A percentile compares a stretch with the other conserved stretches of the same genome.
These are phyloP conservation scores for Trichoderma sp. DNA, from an alignment of 2,329 filamentous ascomycete species.

Conservation along the genomic window DNA sequence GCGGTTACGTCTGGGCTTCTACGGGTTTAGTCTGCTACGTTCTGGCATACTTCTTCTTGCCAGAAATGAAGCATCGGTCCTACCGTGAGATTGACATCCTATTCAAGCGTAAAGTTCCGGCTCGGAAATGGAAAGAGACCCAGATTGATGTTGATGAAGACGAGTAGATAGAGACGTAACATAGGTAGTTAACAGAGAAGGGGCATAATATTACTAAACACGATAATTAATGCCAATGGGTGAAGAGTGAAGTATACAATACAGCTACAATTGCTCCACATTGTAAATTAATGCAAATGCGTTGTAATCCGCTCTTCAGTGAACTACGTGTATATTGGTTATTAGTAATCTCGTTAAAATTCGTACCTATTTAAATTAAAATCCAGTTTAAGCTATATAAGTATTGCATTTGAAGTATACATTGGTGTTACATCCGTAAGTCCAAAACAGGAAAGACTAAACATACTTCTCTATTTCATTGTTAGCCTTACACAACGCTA, in stretches of 20 bases:
- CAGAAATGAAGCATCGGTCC: not conserved
- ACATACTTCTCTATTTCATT: not conserved
- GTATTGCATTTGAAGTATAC: not conserved
- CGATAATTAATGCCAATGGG: not conserved
- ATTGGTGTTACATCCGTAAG: not conserved
- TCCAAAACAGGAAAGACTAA: not conserved
- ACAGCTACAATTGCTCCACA: not conserved
- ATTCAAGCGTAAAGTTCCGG: not conserved
- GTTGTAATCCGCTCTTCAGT: not conserved
- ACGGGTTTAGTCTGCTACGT: not conserved
- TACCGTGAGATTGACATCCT: slow-evolving; percentile 2
- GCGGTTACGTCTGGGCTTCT: not conserved
- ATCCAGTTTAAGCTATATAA: not conserved
- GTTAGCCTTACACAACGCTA: not conserved
- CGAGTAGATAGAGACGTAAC: not conserved
- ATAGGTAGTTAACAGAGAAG: not conserved
- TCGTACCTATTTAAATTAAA: not conserved
- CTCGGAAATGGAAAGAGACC: not conserved
- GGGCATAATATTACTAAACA: not conserved
- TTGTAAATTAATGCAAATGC: not conserved
- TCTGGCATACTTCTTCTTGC: not conserved
- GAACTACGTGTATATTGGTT: not conserved
- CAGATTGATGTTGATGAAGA: not conserved
- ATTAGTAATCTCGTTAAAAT: not conserved
- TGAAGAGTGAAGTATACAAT: not conserved